Conservation (phyloP, 1,284 basidiomycete species). For the Ganoderma resinaceum region DNA sequence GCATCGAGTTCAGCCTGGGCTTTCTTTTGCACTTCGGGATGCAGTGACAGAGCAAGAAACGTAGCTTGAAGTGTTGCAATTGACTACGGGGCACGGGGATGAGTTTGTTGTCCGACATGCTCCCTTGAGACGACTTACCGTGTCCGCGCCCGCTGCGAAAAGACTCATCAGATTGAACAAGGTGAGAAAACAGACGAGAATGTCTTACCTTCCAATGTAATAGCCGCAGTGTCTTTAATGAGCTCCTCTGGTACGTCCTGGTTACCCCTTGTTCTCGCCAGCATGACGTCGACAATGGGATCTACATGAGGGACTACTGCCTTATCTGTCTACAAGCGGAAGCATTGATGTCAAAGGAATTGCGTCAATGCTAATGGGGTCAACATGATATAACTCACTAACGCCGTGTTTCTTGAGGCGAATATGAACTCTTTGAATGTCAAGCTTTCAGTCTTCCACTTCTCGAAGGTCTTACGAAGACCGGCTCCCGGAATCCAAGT, state of each 20-base stretch:
- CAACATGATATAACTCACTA: background rate
- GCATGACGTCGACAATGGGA: background rate
- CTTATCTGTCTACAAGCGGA: background rate
- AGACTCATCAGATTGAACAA: background rate
- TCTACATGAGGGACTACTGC: background rate
- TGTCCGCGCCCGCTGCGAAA: conserved; percentile 19
- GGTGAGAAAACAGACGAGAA: background rate
- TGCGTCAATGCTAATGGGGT: background rate
- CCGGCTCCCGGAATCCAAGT: conserved; percentile 37
- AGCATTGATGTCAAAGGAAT: background rate
- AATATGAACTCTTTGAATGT: conserved; percentile 15
- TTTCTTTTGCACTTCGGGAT: conserved; percentile 41
- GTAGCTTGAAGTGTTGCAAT: conserved; percentile 37
- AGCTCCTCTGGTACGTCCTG: background rate
- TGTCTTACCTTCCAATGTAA: background rate
- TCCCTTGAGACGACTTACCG: background rate
- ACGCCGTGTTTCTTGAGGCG: background rate
- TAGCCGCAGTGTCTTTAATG: background rate
- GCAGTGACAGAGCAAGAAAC: conserved; percentile 43
- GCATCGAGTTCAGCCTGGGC: conserved; percentile 41
- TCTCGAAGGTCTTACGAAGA: conserved; percentile 31
- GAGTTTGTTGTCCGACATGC: background rate
- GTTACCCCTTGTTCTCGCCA: background rate
- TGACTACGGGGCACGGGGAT: background rate
- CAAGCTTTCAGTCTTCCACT: conserved; percentile 25